Evolutionary conservation across 306 rosid species (phyloP), one percentile per base, ranked within the genome.

Genomic region (Oxytropis ochrocephala): DNA sequence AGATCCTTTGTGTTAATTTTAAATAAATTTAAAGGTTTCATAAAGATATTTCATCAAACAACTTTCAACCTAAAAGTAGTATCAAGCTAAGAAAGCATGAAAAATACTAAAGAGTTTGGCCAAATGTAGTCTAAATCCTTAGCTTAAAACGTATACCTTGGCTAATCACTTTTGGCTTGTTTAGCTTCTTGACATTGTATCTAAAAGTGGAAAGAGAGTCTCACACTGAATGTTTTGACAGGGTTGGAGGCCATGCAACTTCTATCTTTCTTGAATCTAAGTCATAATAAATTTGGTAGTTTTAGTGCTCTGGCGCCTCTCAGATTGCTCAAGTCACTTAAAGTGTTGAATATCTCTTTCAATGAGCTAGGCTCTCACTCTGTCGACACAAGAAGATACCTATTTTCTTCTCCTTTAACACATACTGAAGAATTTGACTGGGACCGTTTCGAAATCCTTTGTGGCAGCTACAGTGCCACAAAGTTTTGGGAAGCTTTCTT

Each of bases 241-340:
- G 99, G 97, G 39, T 71, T 94, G 89, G 96, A 91, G 82, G 89
- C 91, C 47, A 70, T 94, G 95, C 97, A 88, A 75, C 96, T 91
- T 75, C 88, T 91, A 11, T 83, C 89, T 73, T 69, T 82, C 85
- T 83, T 89, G 75, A 94, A 88, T 78, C 77, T 91, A 83, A 80
- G 95, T 73, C 75, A 85, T 84, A 95, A 95, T 70, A 89, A 84
- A 66, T 60, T 95, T 10, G 19, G 85, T 32, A 87, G 85, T 82
- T 78, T 95, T 70, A 87, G 92, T 70, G 80, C 96, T 32, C 61
- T 95, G 78, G 92, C 57, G 48, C 90, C 96, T 53, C 80, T 91
- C 56, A 87, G 85, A 87, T 70, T 36, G 63, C 52, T 89, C 14
- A 84, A 76, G 76, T 88, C 88, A 14, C 88, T 94, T 8, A 78